Evolutionary conservation across 192 early-diverging fungal genomes (phyloP), one percentile per base, ranked within the genome.

Genomic region (Linnemannia exigua): DNA sequence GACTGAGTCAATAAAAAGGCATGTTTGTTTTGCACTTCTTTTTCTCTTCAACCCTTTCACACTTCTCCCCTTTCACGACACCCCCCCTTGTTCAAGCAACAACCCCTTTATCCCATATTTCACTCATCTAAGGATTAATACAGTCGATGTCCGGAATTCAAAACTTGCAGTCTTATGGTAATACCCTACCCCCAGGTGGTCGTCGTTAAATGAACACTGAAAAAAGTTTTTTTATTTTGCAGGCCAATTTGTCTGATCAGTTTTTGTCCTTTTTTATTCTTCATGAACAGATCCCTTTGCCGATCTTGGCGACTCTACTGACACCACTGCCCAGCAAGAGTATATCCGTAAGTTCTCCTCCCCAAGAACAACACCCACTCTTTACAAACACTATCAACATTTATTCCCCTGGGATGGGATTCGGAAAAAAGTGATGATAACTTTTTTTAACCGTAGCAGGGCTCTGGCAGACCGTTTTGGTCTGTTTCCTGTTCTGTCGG

Each of bases 141-240:
- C 28, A 74, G 63, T 33, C 37, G 73, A 87, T 87, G 86, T 87
- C 86, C 67, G 86, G n/a, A 69, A 89, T 89, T 75, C 82, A 89
- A 77, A 88, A 90, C 68, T 79, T 90, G 68, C 61, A 82, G 22
- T 74, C 80, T 68, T 90, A 88, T 74, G 88, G 88, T 88, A 88
- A 74, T 7, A n/a, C 52, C 25, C 28, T 14, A n/a, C 12, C 2
- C 12, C 12, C 9, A 44, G 41, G 41, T 44, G 41, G 9, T 9
- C 9, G 3, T 44, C n/a, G n/a, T n/a, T n/a, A 11, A 5, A 54
- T n/a, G 28, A 63, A 33, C 7, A 12, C 11, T 15, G 14, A 11
- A 63, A 63, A 63, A 63, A 63, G 58, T 9, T 75, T 41, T 66
- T 54, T 77, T 50, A 1, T 9, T 51, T 3, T 51, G 31, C 25